A percentile compares a stretch with the other conserved stretches of the same genome.
Evolutionary conservation across 2,329 filamentous ascomycete species (phyloP).

Genomic region (Monilinia aucupariae): DNA sequence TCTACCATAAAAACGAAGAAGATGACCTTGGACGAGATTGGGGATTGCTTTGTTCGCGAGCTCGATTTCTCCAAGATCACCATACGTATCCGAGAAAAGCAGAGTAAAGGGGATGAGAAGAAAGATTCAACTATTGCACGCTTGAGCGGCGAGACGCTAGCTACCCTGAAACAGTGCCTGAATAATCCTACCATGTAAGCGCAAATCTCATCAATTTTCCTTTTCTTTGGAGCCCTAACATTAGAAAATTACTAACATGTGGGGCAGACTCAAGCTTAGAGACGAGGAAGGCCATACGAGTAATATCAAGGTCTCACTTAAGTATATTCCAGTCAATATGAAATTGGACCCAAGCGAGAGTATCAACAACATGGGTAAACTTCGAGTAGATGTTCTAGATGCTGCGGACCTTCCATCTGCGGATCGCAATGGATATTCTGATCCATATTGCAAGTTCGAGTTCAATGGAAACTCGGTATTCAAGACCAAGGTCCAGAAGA

Average conservation of each 20-base stretch:
- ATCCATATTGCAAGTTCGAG: conserved; percentile 93
- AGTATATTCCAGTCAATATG: conserved; percentile 95
- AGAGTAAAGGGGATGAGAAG: conserved; percentile 63
- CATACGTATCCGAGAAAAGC: conserved; percentile 76
- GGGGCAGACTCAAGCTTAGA: conserved; percentile 73
- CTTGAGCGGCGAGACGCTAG: conserved; percentile 76
- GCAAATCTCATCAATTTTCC: conserved; percentile 43
- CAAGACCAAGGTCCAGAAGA: conserved; percentile 96
- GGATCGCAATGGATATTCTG: conserved; percentile 93
- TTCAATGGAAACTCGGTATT: conserved; percentile 84
- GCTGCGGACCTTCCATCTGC: conserved; percentile 83
- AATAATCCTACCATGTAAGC: conserved; percentile 17
- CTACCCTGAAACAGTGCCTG: conserved; percentile 81
- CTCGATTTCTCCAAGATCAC: conserved; percentile 95
- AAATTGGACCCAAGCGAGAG: conserved; percentile 87
- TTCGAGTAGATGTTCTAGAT: conserved; percentile 89
- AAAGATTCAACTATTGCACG: conserved; percentile 74
- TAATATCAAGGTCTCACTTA: conserved; percentile 84
- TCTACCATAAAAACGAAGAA: conserved; percentile 64
- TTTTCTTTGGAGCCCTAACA: not conserved
- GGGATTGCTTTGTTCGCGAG: conserved; percentile 92
- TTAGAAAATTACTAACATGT: conserved; percentile 59
- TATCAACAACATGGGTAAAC: conserved; percentile 96
- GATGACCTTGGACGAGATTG: conserved; percentile 81
- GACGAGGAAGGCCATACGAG: conserved; percentile 70